phyloP scores from a whole-genome alignment of 345 rosid species.

The Murraya koenigii region DNA sequence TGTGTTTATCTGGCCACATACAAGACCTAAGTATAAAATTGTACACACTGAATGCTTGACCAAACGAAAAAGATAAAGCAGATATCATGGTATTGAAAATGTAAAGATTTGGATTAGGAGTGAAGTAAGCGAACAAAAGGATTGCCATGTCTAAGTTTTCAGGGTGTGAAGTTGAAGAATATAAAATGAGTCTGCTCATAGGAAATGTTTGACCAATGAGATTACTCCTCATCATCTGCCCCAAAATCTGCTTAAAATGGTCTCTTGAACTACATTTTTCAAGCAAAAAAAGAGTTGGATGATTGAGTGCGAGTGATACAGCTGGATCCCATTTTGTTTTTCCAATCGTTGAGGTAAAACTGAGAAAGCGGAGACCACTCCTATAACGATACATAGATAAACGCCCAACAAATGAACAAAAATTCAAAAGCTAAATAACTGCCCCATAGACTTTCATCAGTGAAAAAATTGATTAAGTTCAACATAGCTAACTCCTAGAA shows the following conservation, averaged over 20 bases:
- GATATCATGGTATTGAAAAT: slow-evolving; percentile 53
- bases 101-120: slow-evolving; percentile 46
- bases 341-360: slow-evolving; percentile 14
- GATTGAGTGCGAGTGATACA: slow-evolving; percentile 40
- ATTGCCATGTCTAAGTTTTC: slow-evolving; percentile 41
- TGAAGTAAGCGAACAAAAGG: slow-evolving; percentile 38
- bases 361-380: slow-evolving; percentile 33
- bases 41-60: slow-evolving; percentile 33
- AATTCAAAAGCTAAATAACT: background rate
- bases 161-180: slow-evolving; percentile 48
- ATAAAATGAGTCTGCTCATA: slow-evolving; percentile 55
- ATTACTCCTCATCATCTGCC: slow-evolving; percentile 44
- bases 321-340: slow-evolving; percentile 48
- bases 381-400: slow-evolving; percentile 19
- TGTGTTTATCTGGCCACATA: slow-evolving; percentile 45
- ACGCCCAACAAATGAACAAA: background rate
- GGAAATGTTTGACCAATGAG: slow-evolving; percentile 50
- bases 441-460: background rate
- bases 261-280: slow-evolving; percentile 41
- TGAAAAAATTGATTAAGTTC: background rate
- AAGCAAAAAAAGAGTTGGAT: slow-evolving; percentile 45
- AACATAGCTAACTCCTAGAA: background rate
- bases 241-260: slow-evolving; percentile 53
- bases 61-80: slow-evolving; percentile 25
- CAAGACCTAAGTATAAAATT: slow-evolving; percentile 37